Conservation (phyloP, 116 monocot species). For the Posidonia oceanica region DNA sequence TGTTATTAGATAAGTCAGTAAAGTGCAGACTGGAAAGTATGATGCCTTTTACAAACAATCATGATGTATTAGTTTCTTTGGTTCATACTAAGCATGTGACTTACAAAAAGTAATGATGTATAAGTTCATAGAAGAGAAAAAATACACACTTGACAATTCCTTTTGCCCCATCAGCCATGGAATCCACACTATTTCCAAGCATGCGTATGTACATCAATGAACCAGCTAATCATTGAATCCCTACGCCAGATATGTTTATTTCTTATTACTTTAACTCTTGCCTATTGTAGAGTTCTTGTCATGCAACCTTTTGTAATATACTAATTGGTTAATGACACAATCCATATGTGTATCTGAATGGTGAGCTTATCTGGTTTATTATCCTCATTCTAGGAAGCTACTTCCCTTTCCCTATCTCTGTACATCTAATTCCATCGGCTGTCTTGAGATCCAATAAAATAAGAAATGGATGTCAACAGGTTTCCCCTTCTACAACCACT, state of each 20-base stretch:
- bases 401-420: neutral
- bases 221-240: conserved; percentile 38
- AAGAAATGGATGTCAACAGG: neutral
- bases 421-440: neutral
- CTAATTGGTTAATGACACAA: no score
- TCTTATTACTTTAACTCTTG: no score
- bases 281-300: no score
- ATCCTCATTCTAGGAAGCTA: neutral
- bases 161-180: conserved; percentile 73
- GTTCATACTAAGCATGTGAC: no score
- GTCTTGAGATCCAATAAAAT: neutral
- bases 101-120: no score
- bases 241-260: no score
- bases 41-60: no score
- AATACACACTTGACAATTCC: conserved; percentile 72
- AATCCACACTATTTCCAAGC: conserved; percentile 88
- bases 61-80: no score
- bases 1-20: neutral
- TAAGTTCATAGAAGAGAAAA: neutral
- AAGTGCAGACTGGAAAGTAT: neutral
- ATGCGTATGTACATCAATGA: conserved; percentile 90
- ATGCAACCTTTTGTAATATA: no score
- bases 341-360: conserved; percentile 65
- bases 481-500: neutral
- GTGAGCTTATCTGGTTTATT: conserved; percentile 15